Base-by-base conservation (phyloP, 192 early-diverging fungal genomes). In the Backusella mclennaniae region DNA sequence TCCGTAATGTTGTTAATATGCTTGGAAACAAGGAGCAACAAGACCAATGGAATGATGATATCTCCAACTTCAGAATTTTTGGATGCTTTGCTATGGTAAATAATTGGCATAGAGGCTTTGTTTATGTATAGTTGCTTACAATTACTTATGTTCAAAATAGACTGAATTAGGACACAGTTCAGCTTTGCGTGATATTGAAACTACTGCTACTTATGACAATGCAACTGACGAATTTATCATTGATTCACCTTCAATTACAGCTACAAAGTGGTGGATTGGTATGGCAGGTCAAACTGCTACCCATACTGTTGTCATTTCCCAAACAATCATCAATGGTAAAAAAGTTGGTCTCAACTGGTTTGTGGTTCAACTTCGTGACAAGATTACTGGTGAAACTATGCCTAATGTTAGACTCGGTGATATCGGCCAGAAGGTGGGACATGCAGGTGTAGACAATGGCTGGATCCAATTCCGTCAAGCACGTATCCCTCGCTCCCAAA, bases 211-310 rank as follows among this genome's bases (percentile, higher is more conserved):
- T n/a, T 90, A 82, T 68, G 90, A 92, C 73, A 73, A 69, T 21
- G 81, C 76, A 19, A 80, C 77, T 12, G 86, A 90, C 73, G 86
- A 90, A 72, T 92, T 89, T 77, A 82, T 92, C 14, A 80, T 92
- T 49, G 76, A 90, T 53, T 88, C 89, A 42, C 89, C 91, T 23
- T 85, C 86, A 26, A 75, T 92, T 53, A 88, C 82, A 6, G 41
- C 87, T 44, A 92, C 87, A 6, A 92, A 92, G 76, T 91, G 90
- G 89, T 90, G 89, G 89, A 90, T 92, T 76, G 91, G 91, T 36
- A 84, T 88, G 85, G 86, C 85, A 21, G 89, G 85, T 7, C 82
- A 90, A 70, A 89, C 89, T n/a, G 90, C 90, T n/a, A 92, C 89
- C 3, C 90, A 92, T 73, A 85, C 90, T 67, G 87, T 90, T 23